Evolutionary conservation across 768 basidiomycete species (phyloP).

Genomic region (Boletus huronensis): DNA sequence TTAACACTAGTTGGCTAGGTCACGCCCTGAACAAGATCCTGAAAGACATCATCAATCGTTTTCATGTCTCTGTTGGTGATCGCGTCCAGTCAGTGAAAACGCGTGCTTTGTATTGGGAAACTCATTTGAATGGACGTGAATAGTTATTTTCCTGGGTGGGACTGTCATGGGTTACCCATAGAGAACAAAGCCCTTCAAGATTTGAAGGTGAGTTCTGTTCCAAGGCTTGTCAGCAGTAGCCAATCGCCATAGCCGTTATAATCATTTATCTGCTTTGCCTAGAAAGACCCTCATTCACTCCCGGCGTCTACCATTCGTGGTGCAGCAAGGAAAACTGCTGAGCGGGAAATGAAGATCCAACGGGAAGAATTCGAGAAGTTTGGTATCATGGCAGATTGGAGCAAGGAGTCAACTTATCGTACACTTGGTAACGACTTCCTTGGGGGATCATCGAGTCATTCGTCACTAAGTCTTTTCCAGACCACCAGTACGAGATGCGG

Average conservation of each 20-base stretch:
- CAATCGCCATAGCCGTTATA: not conserved
- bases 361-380: conserved; percentile 75
- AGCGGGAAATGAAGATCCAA: conserved; percentile 71
- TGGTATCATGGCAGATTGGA: conserved; percentile 93
- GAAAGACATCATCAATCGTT: conserved; percentile 94
- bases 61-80: conserved; percentile 71
- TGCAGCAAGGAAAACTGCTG: conserved; percentile 70
- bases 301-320: conserved; percentile 59
- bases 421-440: conserved; percentile 62
- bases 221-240: not conserved
- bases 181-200: conserved; percentile 89
- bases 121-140: not conserved
- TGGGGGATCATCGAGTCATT: not conserved
- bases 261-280: not conserved
- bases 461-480: conserved; percentile 37
- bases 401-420: conserved; percentile 64
- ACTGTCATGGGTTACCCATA: conserved; percentile 96
- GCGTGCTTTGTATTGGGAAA: not conserved
- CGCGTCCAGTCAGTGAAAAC: conserved; percentile 67
- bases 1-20: conserved; percentile 43
- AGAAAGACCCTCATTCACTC: conserved; percentile 58
- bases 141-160: conserved; percentile 96
- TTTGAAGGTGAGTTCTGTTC: conserved; percentile 51
- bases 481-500: conserved; percentile 82
- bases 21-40: conserved; percentile 95